Evolutionary conservation across 805 yeast genomes (phyloP), one percentile per base, ranked within the genome.

Genomic region (Wickerhamiella spandovensis): DNA sequence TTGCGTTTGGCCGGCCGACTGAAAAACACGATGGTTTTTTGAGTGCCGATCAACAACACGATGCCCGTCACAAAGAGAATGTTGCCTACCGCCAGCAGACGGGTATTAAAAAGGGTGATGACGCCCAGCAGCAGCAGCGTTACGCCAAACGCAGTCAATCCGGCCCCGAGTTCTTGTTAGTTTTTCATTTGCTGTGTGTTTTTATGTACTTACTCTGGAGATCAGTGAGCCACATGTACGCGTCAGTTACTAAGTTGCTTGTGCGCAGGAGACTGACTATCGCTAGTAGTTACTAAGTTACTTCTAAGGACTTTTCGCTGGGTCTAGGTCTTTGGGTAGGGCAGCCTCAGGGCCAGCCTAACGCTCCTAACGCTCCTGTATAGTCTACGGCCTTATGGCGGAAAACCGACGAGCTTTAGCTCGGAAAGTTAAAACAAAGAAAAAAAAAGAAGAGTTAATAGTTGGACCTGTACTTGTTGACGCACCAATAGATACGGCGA

Each of bases 11-110:
- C 78, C 0, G 94, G 95, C 55, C 96, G 76, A 13, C 90, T 78
- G 71, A 90, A 89, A 66, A 89, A 90, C 10, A 77, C 73, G 7
- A 83, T 60, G 0, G 97, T 84, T 62, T 89, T 81, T 51, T 82
- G 83, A 5, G 88, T 81, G 0, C 98, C 98, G 45, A 90, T 87
- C 53, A 92, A 83, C 50, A 92, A 71, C 21, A 83, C 73, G 17
- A 90, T 74, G 17, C 98, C 98, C n/a, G 81, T 75, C 8, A 84
- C 68, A 60, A 86, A 84, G 45, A 87, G 63, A 12, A 82, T 75
- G 64, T 92, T 90, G 17, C 97, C 97, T 62, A 92, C 74, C 1
- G 97, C 95, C 53, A 90, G 72, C 37, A 90, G 72, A 0, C 94
- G 89, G 8, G 95, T 73, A 63, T 92, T 97, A 62, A 92, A 92